Conservation (phyloP, 805 yeast genomes). For the Suhomyces prunicola region DNA sequence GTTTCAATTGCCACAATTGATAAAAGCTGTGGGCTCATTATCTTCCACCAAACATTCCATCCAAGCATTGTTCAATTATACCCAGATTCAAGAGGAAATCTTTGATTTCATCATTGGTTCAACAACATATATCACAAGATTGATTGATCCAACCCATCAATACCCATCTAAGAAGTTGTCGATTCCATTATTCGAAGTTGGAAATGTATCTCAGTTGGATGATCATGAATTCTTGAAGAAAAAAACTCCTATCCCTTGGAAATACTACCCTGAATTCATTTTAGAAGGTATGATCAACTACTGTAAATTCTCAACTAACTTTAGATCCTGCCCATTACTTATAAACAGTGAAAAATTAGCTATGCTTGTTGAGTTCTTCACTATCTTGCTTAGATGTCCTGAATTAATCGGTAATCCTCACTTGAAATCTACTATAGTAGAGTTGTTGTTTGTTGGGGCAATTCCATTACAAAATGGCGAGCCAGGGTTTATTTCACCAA, state of each 20-base stretch:
- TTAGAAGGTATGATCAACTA: slow-evolving; percentile 80
- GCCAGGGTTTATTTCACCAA: slow-evolving; percentile 71
- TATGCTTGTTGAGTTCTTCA: slow-evolving; percentile 65
- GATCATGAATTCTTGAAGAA: slow-evolving; percentile 68
- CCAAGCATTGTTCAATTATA: slow-evolving; percentile 58
- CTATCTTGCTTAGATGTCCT: slow-evolving; percentile 77
- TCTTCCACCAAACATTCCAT: slow-evolving; percentile 53
- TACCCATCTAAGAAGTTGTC: slow-evolving; percentile 53
- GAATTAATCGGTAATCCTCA: slow-evolving; percentile 90
- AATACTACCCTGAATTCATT: slow-evolving; percentile 79
- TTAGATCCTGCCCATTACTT: slow-evolving; percentile 55
- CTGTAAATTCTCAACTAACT: slow-evolving; percentile 58
- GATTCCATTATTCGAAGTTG: slow-evolving; percentile 55
- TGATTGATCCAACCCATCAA: slow-evolving; percentile 67
- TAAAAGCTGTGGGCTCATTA: slow-evolving; percentile 32
- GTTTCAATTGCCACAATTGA: slow-evolving; percentile 48
- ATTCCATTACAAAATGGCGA: slow-evolving; percentile 51
- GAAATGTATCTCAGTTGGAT: slow-evolving; percentile 64
- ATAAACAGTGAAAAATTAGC: slow-evolving; percentile 49
- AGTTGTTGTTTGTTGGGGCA: slow-evolving; percentile 73
- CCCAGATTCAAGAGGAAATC: slow-evolving; percentile 57
- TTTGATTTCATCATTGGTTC: slow-evolving; percentile 79
- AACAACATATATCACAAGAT: slow-evolving; percentile 64
- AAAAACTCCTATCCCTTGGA: slow-evolving; percentile 72
- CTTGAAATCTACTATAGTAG: slow-evolving; percentile 79